phyloP scores from a whole-genome alignment of 1,284 basidiomycete genomes.

The Apiotrichum porosum region DNA sequence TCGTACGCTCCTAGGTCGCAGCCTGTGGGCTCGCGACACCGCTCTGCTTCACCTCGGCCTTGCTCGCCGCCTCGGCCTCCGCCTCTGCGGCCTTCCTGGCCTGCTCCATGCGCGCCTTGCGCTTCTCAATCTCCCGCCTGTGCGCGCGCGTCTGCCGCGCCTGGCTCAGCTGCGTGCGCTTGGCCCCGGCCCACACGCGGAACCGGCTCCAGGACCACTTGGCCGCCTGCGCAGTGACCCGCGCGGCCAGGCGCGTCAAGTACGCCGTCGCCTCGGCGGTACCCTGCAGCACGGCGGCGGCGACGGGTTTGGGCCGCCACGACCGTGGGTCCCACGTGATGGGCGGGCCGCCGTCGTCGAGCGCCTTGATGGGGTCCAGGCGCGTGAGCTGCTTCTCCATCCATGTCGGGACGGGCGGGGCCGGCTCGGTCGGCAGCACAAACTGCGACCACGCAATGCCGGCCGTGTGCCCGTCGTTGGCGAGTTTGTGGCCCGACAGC shows the following conservation, averaged over 20 bases:
- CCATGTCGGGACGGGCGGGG: not conserved
- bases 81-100: not conserved
- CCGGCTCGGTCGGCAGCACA: not conserved
- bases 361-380: not conserved
- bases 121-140: not conserved
- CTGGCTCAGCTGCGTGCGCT: not conserved
- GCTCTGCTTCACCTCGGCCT: too few relatives aligned
- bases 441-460: slow-evolving; percentile 2
- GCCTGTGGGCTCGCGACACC: too few relatives aligned
- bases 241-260: not conserved
- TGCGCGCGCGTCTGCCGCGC: not conserved
- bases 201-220: not conserved
- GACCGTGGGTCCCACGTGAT: slow-evolving; percentile 22
- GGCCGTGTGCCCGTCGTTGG: slow-evolving; percentile 16
- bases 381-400: not conserved
- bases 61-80: too few relatives aligned
- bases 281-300: not conserved
- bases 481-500: slow-evolving; percentile 18
- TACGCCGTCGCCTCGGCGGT: not conserved
- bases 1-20: too few relatives aligned
- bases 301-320: slow-evolving; percentile 17
- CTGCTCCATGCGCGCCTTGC: not conserved
- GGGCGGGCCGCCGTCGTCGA: slow-evolving; percentile 12
- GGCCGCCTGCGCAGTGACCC: not conserved
- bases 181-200: not conserved